Evolutionary conservation across 2,329 filamentous ascomycete species (phyloP).

Genomic region (Fusarium nanum): DNA sequence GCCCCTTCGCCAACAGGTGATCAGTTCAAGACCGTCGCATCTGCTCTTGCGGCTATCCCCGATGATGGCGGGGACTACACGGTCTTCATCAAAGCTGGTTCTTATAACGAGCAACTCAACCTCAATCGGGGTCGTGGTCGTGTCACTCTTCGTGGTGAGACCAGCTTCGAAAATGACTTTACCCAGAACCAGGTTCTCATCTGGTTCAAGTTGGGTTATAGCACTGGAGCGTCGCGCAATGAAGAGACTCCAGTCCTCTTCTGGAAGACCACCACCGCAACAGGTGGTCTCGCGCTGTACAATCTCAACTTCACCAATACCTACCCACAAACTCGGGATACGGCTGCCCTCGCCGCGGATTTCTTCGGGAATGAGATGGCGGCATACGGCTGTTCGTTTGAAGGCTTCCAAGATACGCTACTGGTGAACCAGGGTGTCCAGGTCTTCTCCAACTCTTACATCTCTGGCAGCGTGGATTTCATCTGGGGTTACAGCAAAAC

Average conservation of each 20-base stretch:
- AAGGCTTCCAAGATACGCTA: slow-evolving; percentile 63
- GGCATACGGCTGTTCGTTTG: slow-evolving; percentile 57
- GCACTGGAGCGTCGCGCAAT: slow-evolving; percentile 54
- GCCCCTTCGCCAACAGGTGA: slow-evolving; percentile 52
- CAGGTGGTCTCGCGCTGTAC: slow-evolving; percentile 66
- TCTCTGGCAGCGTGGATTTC: slow-evolving; percentile 46
- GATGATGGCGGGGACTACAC: slow-evolving; percentile 40
- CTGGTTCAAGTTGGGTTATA: slow-evolving; percentile 36
- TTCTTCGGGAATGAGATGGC: slow-evolving; percentile 49
- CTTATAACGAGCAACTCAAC: slow-evolving; percentile 40
- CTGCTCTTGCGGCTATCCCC: slow-evolving; percentile 57
- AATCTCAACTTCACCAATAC: slow-evolving; percentile 67
- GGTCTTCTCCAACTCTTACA: slow-evolving; percentile 56
- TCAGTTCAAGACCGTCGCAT: slow-evolving; percentile 56
- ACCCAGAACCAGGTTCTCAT: slow-evolving; percentile 38
- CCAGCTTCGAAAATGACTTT: slow-evolving; percentile 39
- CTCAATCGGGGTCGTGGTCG: slow-evolving; percentile 29
- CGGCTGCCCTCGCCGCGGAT: slow-evolving; percentile 54
- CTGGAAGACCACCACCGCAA: slow-evolving; percentile 57
- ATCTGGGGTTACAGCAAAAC: slow-evolving; percentile 50
- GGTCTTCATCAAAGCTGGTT: slow-evolving; percentile 41
- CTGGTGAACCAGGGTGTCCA: slow-evolving; percentile 60
- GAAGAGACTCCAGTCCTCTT: slow-evolving; percentile 59
- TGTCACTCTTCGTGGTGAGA: slow-evolving; percentile 40
- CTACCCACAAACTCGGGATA: slow-evolving; percentile 57